These are phyloP conservation scores for Globisporangium perplexum DNA, from an alignment of 352 stramenopile genomes.

Conservation along the genomic window DNA sequence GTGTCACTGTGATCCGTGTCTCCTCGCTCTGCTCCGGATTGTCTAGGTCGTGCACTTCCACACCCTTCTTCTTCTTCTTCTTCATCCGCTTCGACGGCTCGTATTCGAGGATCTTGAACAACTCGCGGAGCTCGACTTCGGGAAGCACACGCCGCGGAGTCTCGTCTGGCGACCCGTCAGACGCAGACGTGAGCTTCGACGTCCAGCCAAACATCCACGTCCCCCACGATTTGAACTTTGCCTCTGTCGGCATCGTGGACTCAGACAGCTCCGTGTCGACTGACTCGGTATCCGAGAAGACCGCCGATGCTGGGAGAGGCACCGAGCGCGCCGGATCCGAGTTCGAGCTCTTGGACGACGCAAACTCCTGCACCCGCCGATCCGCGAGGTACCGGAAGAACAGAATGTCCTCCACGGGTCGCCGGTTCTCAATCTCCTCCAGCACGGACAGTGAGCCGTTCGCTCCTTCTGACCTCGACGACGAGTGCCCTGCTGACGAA, in stretches of 20 bases:
- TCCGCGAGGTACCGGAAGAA: constrained; percentile 84
- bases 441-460: constrained; percentile 19
- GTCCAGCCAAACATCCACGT: constrained; percentile 87
- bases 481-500: constrained; percentile 2
- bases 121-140: constrained; percentile 75
- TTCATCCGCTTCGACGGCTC: constrained; percentile 66
- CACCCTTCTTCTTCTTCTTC: constrained; percentile 28
- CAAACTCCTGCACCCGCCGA: constrained; percentile 24
- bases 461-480: not conserved
- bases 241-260: constrained; percentile 60
- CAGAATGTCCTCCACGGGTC: constrained; percentile 74
- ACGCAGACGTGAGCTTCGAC: constrained; percentile 45
- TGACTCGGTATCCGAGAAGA: constrained; percentile 71
- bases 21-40: constrained; percentile 40
- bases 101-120: constrained; percentile 87
- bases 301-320: constrained; percentile 36
- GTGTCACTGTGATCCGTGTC: constrained; percentile 62
- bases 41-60: constrained; percentile 11
- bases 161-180: constrained; percentile 21
- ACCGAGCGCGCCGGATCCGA: constrained; percentile 17
- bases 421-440: constrained; percentile 69
- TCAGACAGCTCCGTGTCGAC: constrained; percentile 76
- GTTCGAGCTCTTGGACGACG: constrained; percentile 14
- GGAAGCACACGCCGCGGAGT: constrained; percentile 46
- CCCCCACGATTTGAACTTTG: constrained; percentile 74